Percentiles rank a stretch among this genome's conserved stretches.
Evolutionary conservation across 371 early-diverging fungal genomes (phyloP).

Genomic region (Amoeboaphelidium occidentale): DNA sequence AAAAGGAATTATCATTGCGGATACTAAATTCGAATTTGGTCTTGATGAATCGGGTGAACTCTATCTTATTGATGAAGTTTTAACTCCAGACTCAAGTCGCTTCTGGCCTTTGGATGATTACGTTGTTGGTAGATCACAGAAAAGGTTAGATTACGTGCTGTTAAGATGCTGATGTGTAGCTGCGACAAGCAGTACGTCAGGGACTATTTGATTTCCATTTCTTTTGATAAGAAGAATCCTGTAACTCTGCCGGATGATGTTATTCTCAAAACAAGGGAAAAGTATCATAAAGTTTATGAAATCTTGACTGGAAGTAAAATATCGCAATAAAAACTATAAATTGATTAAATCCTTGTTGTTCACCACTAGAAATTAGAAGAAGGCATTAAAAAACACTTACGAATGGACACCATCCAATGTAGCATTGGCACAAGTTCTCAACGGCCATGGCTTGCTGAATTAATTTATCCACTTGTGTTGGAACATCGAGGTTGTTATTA

Average conservation of each 20-base stretch:
- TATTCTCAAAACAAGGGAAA: slow-evolving; percentile 50
- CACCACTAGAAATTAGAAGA: not conserved
- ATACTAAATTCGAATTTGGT: slow-evolving; percentile 97
- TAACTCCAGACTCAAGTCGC: slow-evolving; percentile 92
- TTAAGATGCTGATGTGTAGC: slow-evolving; percentile 12
- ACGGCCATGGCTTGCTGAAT: slow-evolving; percentile 79
- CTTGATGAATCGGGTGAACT: slow-evolving; percentile 34
- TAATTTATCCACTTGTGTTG: slow-evolving; percentile 68
- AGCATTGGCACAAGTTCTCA: slow-evolving; percentile 86
- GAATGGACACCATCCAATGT: slow-evolving; percentile 73
- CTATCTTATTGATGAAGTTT: slow-evolving; percentile 75
- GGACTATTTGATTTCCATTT: slow-evolving; percentile 65
- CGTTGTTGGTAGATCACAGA: slow-evolving; percentile 51
- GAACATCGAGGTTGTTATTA: slow-evolving; percentile 48
- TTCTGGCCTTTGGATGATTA: slow-evolving; percentile 80
- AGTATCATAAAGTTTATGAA: slow-evolving; percentile 53
- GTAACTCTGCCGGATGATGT: slow-evolving; percentile 63
- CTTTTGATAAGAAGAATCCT: slow-evolving; percentile 60
- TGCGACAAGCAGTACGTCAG: slow-evolving; percentile 92
- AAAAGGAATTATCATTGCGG: slow-evolving; percentile 87
- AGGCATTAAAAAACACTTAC: not conserved
- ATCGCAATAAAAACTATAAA: too few species aligned
- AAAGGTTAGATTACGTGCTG: slow-evolving; percentile 24
- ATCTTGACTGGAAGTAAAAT: not conserved
- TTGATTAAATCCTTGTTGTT: not conserved